Evolutionary conservation across 2,329 filamentous ascomycete species (phyloP), one percentile per base, ranked within the genome.

Genomic region (Colletotrichum tanaceti): DNA sequence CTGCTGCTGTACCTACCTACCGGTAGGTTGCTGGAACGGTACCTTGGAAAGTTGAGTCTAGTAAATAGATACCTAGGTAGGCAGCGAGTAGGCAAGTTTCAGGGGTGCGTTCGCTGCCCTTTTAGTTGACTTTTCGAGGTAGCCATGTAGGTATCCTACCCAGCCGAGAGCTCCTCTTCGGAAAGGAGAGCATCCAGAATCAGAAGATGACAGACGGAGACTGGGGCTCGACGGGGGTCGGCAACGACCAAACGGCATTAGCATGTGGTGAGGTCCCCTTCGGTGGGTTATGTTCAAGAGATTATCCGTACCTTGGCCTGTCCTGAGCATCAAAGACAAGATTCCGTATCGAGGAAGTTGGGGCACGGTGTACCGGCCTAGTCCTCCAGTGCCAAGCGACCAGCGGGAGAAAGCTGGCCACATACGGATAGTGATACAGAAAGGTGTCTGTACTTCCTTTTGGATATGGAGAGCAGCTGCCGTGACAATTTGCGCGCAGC

Each of bases 191-290:
- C 39, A 16, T 41, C 16, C 28, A 54, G 44, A 50, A 46, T 16
- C 43, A 39, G 10, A 41, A 20, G 35, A 7, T 20, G 35, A 35
- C 43, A 57, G 62, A 54, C 28, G 28, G 22, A n/a, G 52, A 35
- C 22, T 16, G n/a, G 61, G 24, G 54, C 38, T 55, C 22, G 35
- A 65, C 22, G 41, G 55, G 43, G 35, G 38, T 10, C 28, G 18
- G 50, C 22, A 28, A 66, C 18, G 35, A 47, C 50, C 38, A 52
- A 63, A 24, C 43, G 22, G 32, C 44, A 67, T 67, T 67, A 57
- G 35, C 47, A 63, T 47, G 58, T 53, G 38, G 58, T 63, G 64
- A 67, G 44, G 44, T 57, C 43, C 50, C 52, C 63, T 67, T 44
- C 44, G 24, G 35, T 39, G 64, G 44, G 46, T 32, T 47, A 38